Evolutionary conservation across 192 early-diverging fungal species (phyloP).

Genomic region (Coemansia sp.): DNA sequence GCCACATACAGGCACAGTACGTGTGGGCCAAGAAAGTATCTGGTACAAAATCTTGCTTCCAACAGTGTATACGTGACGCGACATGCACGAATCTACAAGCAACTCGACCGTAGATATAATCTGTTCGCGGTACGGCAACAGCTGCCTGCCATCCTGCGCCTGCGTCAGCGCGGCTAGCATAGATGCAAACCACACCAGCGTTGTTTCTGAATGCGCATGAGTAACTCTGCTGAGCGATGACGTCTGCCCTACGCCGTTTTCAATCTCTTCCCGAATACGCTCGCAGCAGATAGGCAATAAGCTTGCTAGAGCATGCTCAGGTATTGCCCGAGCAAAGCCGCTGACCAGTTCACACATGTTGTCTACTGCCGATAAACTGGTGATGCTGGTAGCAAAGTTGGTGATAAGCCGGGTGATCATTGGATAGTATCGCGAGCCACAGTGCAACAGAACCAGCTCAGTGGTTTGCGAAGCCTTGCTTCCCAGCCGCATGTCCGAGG

Average conservation of each 20-base stretch:
- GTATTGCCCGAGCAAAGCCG: slow-evolving; percentile 39
- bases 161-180: slow-evolving; percentile 28
- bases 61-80: slow-evolving; percentile 40
- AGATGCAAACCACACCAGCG: slow-evolving; percentile 49
- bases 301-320: slow-evolving; percentile 29
- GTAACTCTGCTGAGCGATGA: slow-evolving; percentile 43
- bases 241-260: slow-evolving; percentile 36
- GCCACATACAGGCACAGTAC: slow-evolving; percentile 14
- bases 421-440: slow-evolving; percentile 47
- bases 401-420: slow-evolving; percentile 50
- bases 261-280: slow-evolving; percentile 39
- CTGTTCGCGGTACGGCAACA: slow-evolving; percentile 28
- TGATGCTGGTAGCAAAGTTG: slow-evolving; percentile 40
- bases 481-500: slow-evolving; percentile 22
- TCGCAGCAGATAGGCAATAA: slow-evolving; percentile 45
- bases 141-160: slow-evolving; percentile 16
- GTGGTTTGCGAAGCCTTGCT: slow-evolving; percentile 31
- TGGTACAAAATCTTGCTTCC: slow-evolving; percentile 21
- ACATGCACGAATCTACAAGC: slow-evolving; percentile 28
- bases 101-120: slow-evolving; percentile 21
- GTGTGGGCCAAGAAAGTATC: slow-evolving; percentile 13
- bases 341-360: slow-evolving; percentile 31
- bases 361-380: slow-evolving; percentile 42
- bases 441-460: slow-evolving; percentile 39
- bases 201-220: slow-evolving; percentile 43